Evolutionary conservation across 306 rosid genomes (phyloP).

Genomic region (Luffa aegyptiaca): DNA sequence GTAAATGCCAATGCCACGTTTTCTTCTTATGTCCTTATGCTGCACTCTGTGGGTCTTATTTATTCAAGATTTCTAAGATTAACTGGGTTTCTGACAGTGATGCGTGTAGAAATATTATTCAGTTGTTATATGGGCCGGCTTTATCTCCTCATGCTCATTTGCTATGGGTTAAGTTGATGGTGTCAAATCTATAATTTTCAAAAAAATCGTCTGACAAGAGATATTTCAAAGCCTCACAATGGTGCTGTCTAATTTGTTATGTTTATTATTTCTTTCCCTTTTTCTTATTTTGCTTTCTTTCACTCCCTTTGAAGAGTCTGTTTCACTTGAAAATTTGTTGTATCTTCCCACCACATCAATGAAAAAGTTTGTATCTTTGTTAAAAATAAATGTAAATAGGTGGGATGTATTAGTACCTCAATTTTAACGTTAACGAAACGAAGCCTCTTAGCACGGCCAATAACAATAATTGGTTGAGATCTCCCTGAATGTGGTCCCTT

Average conservation of each 20-base stretch:
- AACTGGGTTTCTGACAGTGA: not conserved
- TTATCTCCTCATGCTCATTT: not conserved
- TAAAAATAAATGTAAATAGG: not conserved
- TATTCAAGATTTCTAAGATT: not conserved
- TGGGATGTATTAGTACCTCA: conserved; percentile 51
- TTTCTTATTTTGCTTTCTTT: not conserved
- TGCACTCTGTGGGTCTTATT: not conserved
- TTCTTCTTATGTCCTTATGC: not conserved
- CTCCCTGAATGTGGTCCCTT: conserved; percentile 38
- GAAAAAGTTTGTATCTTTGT: not conserved
- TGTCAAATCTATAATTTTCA: not conserved
- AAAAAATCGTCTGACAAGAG: not conserved
- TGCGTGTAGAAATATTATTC: not conserved
- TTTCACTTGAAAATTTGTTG: not conserved
- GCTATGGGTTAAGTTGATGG: not conserved
- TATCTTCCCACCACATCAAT: not conserved
- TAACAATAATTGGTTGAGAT: conserved; percentile 67
- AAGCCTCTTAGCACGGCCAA: conserved; percentile 79
- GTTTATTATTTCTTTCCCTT: not conserved
- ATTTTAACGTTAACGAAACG: conserved; percentile 83
- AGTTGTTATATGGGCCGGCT: not conserved
- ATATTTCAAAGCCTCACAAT: not conserved
- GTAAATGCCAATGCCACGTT: not conserved
- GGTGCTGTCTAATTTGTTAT: not conserved
- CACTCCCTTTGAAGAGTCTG: not conserved